These are phyloP conservation scores for Miscanthus lutarioriparius DNA, from an alignment of 176 grass and related monocot genomes.

Conservation along the genomic window DNA sequence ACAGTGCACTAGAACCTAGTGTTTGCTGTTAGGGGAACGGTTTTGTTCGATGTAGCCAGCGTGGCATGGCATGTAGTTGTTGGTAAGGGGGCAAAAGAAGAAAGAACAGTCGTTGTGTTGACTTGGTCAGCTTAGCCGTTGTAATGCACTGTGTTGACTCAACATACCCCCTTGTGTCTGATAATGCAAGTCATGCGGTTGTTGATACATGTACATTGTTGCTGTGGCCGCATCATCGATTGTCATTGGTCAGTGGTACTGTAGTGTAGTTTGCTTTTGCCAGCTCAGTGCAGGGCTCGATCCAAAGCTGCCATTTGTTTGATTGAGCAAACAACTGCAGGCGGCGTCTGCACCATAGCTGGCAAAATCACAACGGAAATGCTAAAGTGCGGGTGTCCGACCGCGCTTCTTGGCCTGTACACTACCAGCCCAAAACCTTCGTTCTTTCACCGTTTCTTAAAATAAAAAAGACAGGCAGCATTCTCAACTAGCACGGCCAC, in stretches of 20 bases:
- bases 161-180: neutral
- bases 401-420: too few species aligned
- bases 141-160: neutral
- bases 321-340: too few species aligned
- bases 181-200: conserved; percentile 17
- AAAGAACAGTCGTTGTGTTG: neutral
- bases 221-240: neutral
- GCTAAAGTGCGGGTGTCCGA: too few species aligned
- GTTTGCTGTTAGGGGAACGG: conserved; percentile 33
- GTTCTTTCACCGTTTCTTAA: too few species aligned
- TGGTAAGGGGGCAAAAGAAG: neutral
- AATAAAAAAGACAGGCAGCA: too few species aligned
- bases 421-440: too few species aligned
- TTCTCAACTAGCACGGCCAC: too few species aligned
- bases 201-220: neutral
- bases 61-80: neutral
- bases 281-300: neutral
- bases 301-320: neutral
- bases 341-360: too few species aligned
- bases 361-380: too few species aligned
- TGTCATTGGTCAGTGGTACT: neutral
- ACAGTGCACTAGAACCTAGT: conserved; percentile 57
- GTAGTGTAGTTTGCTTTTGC: neutral
- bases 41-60: conserved; percentile 3
- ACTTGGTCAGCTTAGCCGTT: neutral